These are phyloP conservation scores for Aspergillus taichungensis DNA, from an alignment of 495 filamentous ascomycete genomes.

Conservation along the genomic window DNA sequence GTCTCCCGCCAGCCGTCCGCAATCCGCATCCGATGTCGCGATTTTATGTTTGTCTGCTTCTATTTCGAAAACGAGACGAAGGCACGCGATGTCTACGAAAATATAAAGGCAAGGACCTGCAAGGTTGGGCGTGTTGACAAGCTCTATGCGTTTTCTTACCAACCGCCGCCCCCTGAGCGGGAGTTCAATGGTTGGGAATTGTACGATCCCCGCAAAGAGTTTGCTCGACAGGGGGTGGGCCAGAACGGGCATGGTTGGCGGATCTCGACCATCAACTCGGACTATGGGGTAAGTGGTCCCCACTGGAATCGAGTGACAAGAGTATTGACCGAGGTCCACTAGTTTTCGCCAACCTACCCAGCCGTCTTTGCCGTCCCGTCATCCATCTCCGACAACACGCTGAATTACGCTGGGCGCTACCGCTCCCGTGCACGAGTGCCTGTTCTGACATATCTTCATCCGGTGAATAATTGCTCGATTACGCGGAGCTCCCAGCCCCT, in stretches of 20 bases:
- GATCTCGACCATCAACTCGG: slow-evolving; percentile 79
- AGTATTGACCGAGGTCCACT: slow-evolving; percentile 19
- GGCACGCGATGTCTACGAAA: slow-evolving; percentile 82
- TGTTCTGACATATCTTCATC: slow-evolving; percentile 83
- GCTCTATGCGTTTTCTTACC: slow-evolving; percentile 83
- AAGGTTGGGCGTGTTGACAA: slow-evolving; percentile 77
- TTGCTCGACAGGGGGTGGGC: slow-evolving; percentile 69
- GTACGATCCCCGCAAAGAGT: slow-evolving; percentile 81
- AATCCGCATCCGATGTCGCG: slow-evolving; percentile 80
- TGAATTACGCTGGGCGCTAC: slow-evolving; percentile 88
- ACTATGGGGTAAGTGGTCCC: slow-evolving; percentile 52
- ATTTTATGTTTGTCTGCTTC: slow-evolving; percentile 89
- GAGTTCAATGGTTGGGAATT: slow-evolving; percentile 74
- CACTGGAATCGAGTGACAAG: slow-evolving; percentile 70
- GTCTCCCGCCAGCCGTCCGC: slow-evolving; percentile 66
- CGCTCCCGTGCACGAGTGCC: slow-evolving; percentile 84
- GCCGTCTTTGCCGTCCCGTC: slow-evolving; percentile 74
- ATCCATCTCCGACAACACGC: slow-evolving; percentile 86
- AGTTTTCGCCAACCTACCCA: slow-evolving; percentile 96
- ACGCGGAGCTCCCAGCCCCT: slow-evolving; percentile 90
- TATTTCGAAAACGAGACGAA: slow-evolving; percentile 69
- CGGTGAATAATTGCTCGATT: slow-evolving; percentile 94
- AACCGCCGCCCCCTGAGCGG: slow-evolving; percentile 63
- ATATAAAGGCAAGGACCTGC: slow-evolving; percentile 74
- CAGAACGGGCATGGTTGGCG: slow-evolving; percentile 80